Base-by-base conservation (phyloP, 257 asterid genomes). In the Eustoma russellianum region DNA sequence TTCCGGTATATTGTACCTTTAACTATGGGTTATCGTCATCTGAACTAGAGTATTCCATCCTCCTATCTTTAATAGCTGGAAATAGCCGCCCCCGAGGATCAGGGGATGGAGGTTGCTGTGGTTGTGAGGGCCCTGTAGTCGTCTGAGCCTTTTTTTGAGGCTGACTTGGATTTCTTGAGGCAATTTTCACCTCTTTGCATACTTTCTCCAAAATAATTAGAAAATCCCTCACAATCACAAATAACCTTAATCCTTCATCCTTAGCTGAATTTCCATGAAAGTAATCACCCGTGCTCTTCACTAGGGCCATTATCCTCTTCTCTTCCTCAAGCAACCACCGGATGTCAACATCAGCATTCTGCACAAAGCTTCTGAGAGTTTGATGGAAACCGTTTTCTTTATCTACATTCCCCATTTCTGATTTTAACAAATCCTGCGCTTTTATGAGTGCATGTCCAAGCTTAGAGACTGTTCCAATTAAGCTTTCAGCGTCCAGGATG, bases 201-300 rank as follows among this genome's bases (percentile, higher is more conserved):
- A 82, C 93, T 70, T 74, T 85, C 34, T 85, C 93, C 62, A 88
- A 65, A 50, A 84, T 71, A 41, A 85, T 52, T 19, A 88, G 75
- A 49, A 88, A 85, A 72, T 88, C 93, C 2, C 95, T 67, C 45
- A 88, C 97, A 33, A 78, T 66, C 2, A 72, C 72, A 44, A 88
- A 88, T 57, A 88, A 71, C 40, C 97, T 72, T 66, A 88, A 63
- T 3, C 97, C 97, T 75, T 87, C 96, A 8, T 82, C 95, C 73
- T 81, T 85, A 51, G 83, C 93, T 0, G 95, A 64, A 55, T 76
- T 80, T 48, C 93, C 93, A 45, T 88, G 95, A 77, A 84, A 88
- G 67, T 88, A 88, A 76, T 82, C 95, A 9, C 75, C 88, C 0
- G 91, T 75, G 72, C 70, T 84, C 80, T 82, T 88, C 65, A 88